Evolutionary conservation across 2,329 filamentous ascomycete genomes (phyloP).

Genomic region (Pyrenophora teres): DNA sequence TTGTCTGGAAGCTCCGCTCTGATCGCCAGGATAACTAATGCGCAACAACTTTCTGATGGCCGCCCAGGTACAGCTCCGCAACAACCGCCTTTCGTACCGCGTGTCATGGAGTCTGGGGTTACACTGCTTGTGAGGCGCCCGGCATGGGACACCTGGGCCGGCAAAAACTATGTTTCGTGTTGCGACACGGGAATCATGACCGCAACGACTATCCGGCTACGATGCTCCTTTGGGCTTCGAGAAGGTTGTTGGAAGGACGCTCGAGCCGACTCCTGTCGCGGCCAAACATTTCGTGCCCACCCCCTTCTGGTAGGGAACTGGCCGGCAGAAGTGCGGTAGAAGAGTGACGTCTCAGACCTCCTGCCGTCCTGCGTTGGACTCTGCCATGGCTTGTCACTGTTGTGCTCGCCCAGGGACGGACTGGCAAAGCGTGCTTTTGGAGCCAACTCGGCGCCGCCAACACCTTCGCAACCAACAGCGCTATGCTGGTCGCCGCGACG

Average conservation of each 20-base stretch:
- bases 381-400: conserved; percentile 13
- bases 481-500: conserved; percentile 11
- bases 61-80: background rate
- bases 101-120: background rate
- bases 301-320: conserved; percentile 20
- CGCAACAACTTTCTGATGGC: conserved; percentile 4
- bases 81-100: background rate
- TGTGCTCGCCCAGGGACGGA: conserved; percentile 16
- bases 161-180: conserved; percentile 2
- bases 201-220: conserved; percentile 9
- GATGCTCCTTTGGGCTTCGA: conserved; percentile 29
- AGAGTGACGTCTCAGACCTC: conserved; percentile 24
- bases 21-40: conserved; percentile 13
- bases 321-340: conserved; percentile 29
- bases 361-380: conserved; percentile 13
- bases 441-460: conserved; percentile 13
- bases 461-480: conserved; percentile 9
- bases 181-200: conserved; percentile 11
- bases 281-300: conserved; percentile 6
- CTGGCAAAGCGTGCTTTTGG: background rate
- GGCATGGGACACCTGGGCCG: conserved; percentile 5
- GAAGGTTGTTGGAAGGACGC: conserved; percentile 36
- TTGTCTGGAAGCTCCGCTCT: conserved; percentile 12
- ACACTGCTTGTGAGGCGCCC: background rate
- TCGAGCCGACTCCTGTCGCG: conserved; percentile 26